A percentile compares a stretch with the other conserved stretches of the same genome.
phyloP scores from a whole-genome alignment of 2,329 filamentous ascomycete species.

The Fusarium liriodendri region DNA sequence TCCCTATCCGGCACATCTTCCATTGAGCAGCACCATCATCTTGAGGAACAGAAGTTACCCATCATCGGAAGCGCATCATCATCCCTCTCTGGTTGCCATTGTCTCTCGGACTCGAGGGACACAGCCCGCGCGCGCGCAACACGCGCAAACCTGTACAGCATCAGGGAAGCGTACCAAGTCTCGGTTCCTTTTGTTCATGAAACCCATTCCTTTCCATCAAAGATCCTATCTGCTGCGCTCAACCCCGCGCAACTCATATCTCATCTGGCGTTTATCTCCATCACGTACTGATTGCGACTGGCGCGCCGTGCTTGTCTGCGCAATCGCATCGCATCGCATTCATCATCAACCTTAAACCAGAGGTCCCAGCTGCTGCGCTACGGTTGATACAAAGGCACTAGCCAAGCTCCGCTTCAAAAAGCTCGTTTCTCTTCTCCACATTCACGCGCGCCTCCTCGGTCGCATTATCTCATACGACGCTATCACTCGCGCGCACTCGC shows the following conservation, averaged over 20 bases:
- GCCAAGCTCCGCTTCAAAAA: slow-evolving; percentile 28
- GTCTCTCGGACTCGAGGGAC: slow-evolving; percentile 8
- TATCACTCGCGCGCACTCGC: slow-evolving; percentile 34
- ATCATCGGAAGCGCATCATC: slow-evolving; percentile 1
- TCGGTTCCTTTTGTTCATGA: not conserved
- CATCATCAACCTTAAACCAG: slow-evolving; percentile 23
- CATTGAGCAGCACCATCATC: slow-evolving; percentile 17
- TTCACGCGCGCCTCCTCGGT: slow-evolving; percentile 40
- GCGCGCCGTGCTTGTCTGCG: slow-evolving; percentile 12
- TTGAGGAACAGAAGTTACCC: not conserved
- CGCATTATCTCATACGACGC: slow-evolving; percentile 40
- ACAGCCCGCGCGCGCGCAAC: slow-evolving; percentile 19
- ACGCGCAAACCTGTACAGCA: slow-evolving; percentile 15
- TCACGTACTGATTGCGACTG: slow-evolving; percentile 7
- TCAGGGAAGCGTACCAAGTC: slow-evolving; percentile 20
- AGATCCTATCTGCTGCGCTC: slow-evolving; percentile 1
- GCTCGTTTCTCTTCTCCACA: slow-evolving; percentile 42
- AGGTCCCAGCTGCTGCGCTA: slow-evolving; percentile 16
- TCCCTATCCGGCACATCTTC: not conserved
- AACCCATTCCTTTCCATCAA: not conserved
- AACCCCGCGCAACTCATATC: slow-evolving; percentile 15
- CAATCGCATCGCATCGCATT: slow-evolving; percentile 24
- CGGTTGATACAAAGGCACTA: slow-evolving; percentile 30
- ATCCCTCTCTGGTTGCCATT: slow-evolving; percentile 2
- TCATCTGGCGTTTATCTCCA: slow-evolving; percentile 4